Evolutionary conservation across 2,329 filamentous ascomycete genomes (phyloP), one percentile per base, ranked within the genome.

Genomic region (Cryphonectria nitschkei): DNA sequence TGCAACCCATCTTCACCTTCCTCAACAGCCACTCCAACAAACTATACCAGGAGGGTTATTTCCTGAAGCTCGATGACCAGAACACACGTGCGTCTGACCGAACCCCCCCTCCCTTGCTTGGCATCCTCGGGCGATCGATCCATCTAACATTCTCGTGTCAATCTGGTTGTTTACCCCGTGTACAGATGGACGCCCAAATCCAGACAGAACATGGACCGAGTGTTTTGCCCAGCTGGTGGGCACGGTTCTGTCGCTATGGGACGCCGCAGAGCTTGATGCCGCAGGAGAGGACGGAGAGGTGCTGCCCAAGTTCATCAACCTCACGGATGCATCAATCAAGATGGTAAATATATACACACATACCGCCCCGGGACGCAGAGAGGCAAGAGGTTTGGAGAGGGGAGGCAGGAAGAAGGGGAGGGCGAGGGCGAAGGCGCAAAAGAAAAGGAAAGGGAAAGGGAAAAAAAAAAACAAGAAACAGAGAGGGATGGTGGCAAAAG

Each of bases 201-300:
- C 88, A 58, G 95, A 98, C 81, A 88, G 96, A 76, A 93, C 90
- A 74, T 99, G 96, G 96, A 92, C 92, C 52, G 96, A 99, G 84
- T 98, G 94, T 81, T 99, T 98, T 82, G 95, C 95, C 60, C 96
- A 98, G 80, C 89, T 99, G 22, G 94, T 98, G 26, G 96, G 96
- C 74, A 98, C 96, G 1, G 93, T 98, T 22, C 84, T 99, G 70
- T 98, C 96, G 8, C 84, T 98, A 65, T 99, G 96, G 96, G 95
- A 99, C 81, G 95, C 95, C 34, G 90, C 93, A 74, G 94, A 96
- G 79, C 86, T 98, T 71, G 96, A 99, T 82, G 90, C 90, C 54
- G 95, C 93, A 16, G 94, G 93, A 50, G 91, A 94, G 76, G 90
- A 96, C 76, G 92, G 86, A 54, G 82, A 86, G 73, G 80, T 85